Base-by-base conservation (phyloP, 2,329 filamentous ascomycete genomes). In the Colletotrichum sp. region DNA sequence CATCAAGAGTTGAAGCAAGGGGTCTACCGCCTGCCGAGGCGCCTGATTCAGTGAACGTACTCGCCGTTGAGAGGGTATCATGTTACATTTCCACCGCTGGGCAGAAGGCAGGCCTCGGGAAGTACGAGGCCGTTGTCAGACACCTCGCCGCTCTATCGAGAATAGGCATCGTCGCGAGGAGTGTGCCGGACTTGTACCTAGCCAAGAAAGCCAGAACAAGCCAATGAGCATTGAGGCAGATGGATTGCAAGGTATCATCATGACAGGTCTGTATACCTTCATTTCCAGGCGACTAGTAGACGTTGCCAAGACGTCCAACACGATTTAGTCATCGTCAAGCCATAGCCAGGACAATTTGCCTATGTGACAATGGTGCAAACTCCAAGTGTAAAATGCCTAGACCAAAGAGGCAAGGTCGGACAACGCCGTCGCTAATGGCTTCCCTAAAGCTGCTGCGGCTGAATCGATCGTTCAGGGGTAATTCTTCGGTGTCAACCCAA, bases 371-470 rank as follows among this genome's bases (percentile, higher is more conserved):
- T 36, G 38, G 58, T 34, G 36, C 62, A 48, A 48, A 28, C 21
- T n/a, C 34, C 13, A 32, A 8, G 24, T 18, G 18, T 7, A 2
- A 24, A 26, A n/a, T 48, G 36, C 36, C 28, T 43, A 21, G 7
- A 52, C 73, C 43, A 69, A 75, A 38, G 7, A 26, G 73, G 43
- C 21, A 75, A 58, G 69, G 69, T 59, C 52, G 16, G 7, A 4
- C 21, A 48, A 1, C 4, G 21, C 61, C 69, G 58, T 75, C 63
- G 69, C 69, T 70, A 64, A 73, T 43, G 43, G 16, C 69, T 66
- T 38, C 62, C 73, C 34, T 36, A 73, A 68, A 71, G 62, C 48
- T 61, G 55, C 38, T 75, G 73, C 73, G 73, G 73, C 73, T 75
- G 73, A 75, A 43, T 34, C 21, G 7, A 43, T 43, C 43, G 8